These are phyloP conservation scores for Lentinula lateritia DNA, from an alignment of 768 basidiomycete species.

Conservation along the genomic window DNA sequence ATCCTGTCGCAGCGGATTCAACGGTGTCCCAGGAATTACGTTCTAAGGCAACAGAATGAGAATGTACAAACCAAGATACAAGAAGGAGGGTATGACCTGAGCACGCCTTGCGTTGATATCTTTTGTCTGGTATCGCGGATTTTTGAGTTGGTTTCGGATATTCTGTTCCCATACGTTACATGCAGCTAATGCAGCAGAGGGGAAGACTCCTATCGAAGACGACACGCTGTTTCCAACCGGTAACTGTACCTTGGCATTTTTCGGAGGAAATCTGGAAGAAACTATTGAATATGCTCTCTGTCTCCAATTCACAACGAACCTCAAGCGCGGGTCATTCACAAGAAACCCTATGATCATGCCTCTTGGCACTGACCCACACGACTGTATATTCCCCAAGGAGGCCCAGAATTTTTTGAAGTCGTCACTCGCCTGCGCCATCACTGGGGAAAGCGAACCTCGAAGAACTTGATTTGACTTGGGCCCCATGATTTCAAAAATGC, in stretches of 20 bases:
- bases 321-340: slow-evolving; percentile 83
- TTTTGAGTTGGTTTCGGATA: slow-evolving; percentile 43
- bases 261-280: slow-evolving; percentile 71
- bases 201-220: slow-evolving; percentile 37
- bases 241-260: slow-evolving; percentile 50
- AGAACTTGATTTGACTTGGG: slow-evolving; percentile 75
- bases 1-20: slow-evolving; percentile 67
- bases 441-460: slow-evolving; percentile 54
- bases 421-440: slow-evolving; percentile 38
- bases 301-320: slow-evolving; percentile 37
- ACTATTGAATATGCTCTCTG: not conserved
- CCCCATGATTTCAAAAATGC: slow-evolving; percentile 87
- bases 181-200: slow-evolving; percentile 52
- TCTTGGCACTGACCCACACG: slow-evolving; percentile 61
- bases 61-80: not conserved
- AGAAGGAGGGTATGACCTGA: slow-evolving; percentile 39
- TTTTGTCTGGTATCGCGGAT: slow-evolving; percentile 72
- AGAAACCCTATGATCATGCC: slow-evolving; percentile 76
- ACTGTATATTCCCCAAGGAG: slow-evolving; percentile 52
- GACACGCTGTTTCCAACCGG: slow-evolving; percentile 19
- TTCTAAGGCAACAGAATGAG: slow-evolving; percentile 36
- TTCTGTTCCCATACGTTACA: slow-evolving; percentile 72
- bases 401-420: slow-evolving; percentile 74
- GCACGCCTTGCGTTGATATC: slow-evolving; percentile 82
- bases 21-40: slow-evolving; percentile 68